phyloP scores from a whole-genome alignment of 352 stramenopile species.

The Elongisporangium undulatum region DNA sequence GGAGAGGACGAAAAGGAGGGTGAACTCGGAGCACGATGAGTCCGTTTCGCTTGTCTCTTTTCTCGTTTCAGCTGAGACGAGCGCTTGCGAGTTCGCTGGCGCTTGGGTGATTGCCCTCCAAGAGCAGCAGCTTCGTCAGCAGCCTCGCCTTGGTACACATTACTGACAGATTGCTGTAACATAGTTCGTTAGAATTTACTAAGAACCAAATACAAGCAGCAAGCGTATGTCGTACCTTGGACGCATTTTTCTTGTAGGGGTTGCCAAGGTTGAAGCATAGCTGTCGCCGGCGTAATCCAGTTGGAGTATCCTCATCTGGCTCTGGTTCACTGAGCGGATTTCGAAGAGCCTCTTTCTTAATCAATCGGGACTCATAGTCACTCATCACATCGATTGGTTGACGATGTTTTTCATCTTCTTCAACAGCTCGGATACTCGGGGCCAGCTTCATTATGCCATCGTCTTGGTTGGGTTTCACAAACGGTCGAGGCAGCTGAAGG shows the following conservation, averaged over 20 bases:
- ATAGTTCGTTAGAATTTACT: not conserved
- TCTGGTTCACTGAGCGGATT: constrained; percentile 84
- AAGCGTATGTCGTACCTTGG: constrained; percentile 28
- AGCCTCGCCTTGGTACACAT: constrained; percentile 81
- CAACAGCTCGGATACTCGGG: constrained; percentile 48
- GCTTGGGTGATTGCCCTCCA: constrained; percentile 72
- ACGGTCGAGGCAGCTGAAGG: constrained; percentile 31
- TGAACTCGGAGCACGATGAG: constrained; percentile 54
- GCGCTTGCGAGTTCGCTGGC: constrained; percentile 78
- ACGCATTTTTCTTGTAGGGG: constrained; percentile 87
- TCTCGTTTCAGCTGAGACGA: constrained; percentile 80
- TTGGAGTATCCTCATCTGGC: constrained; percentile 76
- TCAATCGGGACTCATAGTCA: constrained; percentile 82
- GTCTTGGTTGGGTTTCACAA: constrained; percentile 13
- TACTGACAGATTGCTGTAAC: constrained; percentile 52
- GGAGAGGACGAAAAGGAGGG: constrained; percentile 70
- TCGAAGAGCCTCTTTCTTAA: constrained; percentile 83
- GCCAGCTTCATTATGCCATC: constrained; percentile 36
- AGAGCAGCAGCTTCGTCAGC: constrained; percentile 80
- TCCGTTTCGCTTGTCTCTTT: constrained; percentile 69
- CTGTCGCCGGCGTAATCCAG: constrained; percentile 65
- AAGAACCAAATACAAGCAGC: not conserved
- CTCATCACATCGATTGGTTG: constrained; percentile 87
- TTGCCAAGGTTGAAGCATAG: constrained; percentile 85
- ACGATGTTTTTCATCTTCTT: constrained; percentile 81